Evolutionary conservation across 2,329 filamentous ascomycete species (phyloP).

Genomic region (Fusarium robinianum): DNA sequence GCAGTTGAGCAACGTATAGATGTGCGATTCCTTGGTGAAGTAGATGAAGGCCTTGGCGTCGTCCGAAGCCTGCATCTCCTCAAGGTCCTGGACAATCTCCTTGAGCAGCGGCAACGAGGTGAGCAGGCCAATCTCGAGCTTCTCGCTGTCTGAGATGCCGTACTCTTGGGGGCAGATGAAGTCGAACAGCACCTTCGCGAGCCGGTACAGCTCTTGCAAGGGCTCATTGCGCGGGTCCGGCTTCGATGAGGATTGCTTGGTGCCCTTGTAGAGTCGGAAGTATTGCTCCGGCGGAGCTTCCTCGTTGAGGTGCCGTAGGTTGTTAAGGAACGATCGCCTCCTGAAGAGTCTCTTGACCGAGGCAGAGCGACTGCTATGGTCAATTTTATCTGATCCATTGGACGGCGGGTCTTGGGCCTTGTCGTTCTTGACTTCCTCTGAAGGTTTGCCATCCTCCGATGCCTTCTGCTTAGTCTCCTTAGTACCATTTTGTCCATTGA

Average conservation of each 20-base stretch:
- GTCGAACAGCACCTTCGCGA: slow-evolving; percentile 94
- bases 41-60: slow-evolving; percentile 97
- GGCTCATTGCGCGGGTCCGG: slow-evolving; percentile 84
- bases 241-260: slow-evolving; percentile 69
- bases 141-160: slow-evolving; percentile 92
- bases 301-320: slow-evolving; percentile 53
- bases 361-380: slow-evolving; percentile 43
- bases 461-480: slow-evolving; percentile 50
- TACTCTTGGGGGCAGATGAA: slow-evolving; percentile 99
- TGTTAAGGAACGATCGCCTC: slow-evolving; percentile 63
- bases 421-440: slow-evolving; percentile 45
- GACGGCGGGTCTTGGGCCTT: slow-evolving; percentile 37
- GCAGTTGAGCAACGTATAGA: slow-evolving; percentile 97
- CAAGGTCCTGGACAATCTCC: slow-evolving; percentile 94
- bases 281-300: slow-evolving; percentile 71
- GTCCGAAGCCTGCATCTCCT: slow-evolving; percentile 94
- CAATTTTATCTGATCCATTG: slow-evolving; percentile 48
- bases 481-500: slow-evolving; percentile 37
- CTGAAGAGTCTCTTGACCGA: slow-evolving; percentile 58
- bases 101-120: slow-evolving; percentile 92
- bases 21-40: slow-evolving; percentile 98
- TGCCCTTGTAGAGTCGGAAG: slow-evolving; percentile 87
- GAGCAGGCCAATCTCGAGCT: slow-evolving; percentile 95
- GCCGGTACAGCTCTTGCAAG: slow-evolving; percentile 87
- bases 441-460: slow-evolving; percentile 46